These are phyloP conservation scores for Globisporangium nunn DNA, from an alignment of 352 stramenopile genomes.

Conservation along the genomic window DNA sequence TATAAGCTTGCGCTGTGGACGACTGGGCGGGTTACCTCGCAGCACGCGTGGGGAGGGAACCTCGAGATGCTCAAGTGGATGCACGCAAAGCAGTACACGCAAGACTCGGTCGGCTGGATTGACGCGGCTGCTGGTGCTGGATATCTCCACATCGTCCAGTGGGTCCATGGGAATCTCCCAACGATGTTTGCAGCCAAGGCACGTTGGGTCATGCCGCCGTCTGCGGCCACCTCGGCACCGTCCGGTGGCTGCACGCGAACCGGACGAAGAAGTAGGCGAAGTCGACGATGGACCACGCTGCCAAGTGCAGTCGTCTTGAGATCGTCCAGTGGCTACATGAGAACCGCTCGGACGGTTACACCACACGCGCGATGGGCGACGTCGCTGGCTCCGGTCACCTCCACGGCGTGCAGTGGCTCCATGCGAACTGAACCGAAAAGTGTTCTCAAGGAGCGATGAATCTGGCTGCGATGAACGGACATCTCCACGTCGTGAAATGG, in stretches of 20 bases:
- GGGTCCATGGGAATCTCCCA: neutral
- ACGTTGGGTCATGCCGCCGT: too few species aligned
- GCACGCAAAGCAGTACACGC: neutral
- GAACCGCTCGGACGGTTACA: neutral
- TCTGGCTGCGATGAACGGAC: neutral
- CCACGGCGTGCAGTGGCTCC: neutral
- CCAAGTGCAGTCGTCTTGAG: neutral
- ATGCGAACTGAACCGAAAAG: neutral
- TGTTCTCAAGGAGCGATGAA: neutral
- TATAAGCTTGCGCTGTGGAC: neutral
- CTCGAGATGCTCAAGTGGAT: neutral
- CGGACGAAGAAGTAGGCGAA: neutral
- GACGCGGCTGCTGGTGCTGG: neutral
- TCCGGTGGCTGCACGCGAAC: slow-evolving; percentile 26
- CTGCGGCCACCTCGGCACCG: slow-evolving; percentile 14
- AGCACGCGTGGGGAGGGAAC: neutral
- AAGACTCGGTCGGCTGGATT: neutral
- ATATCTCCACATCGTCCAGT: neutral
- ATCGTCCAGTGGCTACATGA: neutral
- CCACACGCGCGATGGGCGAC: neutral
- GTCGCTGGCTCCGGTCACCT: neutral
- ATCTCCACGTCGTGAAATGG: neutral
- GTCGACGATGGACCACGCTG: neutral
- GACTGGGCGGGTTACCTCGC: neutral
- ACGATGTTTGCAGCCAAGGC: neutral